Conservation (phyloP, 1,284 basidiomycete species). For the Fomitopsis palustris region DNA sequence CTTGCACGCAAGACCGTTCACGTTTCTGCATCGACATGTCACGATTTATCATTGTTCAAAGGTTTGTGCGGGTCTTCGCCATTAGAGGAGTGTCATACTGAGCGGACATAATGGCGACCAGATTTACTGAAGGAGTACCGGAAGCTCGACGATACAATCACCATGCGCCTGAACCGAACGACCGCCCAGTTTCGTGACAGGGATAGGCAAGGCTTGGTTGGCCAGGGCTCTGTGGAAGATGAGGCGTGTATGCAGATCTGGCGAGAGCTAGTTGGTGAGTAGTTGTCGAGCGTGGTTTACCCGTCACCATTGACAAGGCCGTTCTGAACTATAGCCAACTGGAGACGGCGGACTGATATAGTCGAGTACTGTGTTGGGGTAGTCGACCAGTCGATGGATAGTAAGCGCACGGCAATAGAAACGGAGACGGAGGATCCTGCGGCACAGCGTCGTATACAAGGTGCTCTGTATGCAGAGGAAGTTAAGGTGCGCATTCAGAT, state of each 20-base stretch:
- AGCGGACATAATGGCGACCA: constrained; percentile 33
- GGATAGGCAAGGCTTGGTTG: constrained; percentile 42
- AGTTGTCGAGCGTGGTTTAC: not conserved
- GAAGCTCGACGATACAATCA: constrained; percentile 79
- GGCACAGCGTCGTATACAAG: constrained; percentile 46
- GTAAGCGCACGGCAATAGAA: constrained; percentile 51
- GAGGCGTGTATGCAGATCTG: constrained; percentile 79
- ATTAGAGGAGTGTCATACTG: not conserved
- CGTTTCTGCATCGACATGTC: constrained; percentile 70
- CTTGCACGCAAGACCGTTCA: constrained; percentile 56
- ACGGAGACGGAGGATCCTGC: constrained; percentile 41
- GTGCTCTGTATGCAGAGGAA: constrained; percentile 64
- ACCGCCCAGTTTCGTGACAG: constrained; percentile 77
- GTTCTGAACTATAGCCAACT: constrained; percentile 57
- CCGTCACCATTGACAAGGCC: not conserved
- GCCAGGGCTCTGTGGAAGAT: constrained; percentile 53
- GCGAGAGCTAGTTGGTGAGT: constrained; percentile 79
- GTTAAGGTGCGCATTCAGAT: constrained; percentile 57
- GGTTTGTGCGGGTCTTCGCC: constrained; percentile 39
- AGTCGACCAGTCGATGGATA: constrained; percentile 61
- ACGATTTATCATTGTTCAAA: constrained; percentile 81
- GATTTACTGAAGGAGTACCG: constrained; percentile 86
- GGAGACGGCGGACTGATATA: constrained; percentile 77
- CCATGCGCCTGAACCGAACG: constrained; percentile 81
- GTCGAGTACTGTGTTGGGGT: constrained; percentile 77